Conservation (phyloP, 306 rosid genomes). For the Vigna radiata region DNA sequence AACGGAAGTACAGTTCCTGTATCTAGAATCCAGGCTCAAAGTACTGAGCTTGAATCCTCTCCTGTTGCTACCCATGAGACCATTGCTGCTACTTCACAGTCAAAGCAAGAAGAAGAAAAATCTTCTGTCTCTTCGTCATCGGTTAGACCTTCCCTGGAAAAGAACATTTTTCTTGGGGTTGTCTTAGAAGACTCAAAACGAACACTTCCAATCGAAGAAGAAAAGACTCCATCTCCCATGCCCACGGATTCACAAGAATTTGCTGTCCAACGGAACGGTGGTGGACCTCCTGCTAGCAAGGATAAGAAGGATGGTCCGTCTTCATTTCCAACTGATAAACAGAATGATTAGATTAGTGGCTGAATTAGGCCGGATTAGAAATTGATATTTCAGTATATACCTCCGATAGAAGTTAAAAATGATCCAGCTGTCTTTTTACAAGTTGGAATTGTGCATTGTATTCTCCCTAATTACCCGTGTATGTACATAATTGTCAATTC, state of each 20-base stretch:
- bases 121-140: conserved; percentile 48
- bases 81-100: conserved; percentile 49
- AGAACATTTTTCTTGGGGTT: conserved; percentile 91
- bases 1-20: conserved; percentile 50
- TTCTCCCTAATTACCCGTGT: conserved; percentile 37
- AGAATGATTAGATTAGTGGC: conserved; percentile 54
- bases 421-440: conserved; percentile 80
- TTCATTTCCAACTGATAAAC: conserved; percentile 52
- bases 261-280: conserved; percentile 60
- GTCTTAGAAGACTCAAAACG: conserved; percentile 96
- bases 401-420: conserved; percentile 41
- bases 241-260: conserved; percentile 69
- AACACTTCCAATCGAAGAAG: conserved; percentile 91
- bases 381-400: conserved; percentile 38
- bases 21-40: conserved; percentile 50
- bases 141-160: conserved; percentile 68
- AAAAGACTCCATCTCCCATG: conserved; percentile 50
- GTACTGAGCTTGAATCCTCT: conserved; percentile 46
- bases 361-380: conserved; percentile 42
- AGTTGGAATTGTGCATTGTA: conserved; percentile 67
- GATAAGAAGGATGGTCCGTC: conserved; percentile 71
- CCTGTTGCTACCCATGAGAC: conserved; percentile 45
- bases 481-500: conserved; percentile 43
- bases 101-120: conserved; percentile 72
- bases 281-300: conserved; percentile 56